Evolutionary conservation across 495 filamentous ascomycete species (phyloP).

Genomic region (Tetracladium marchalianum): DNA sequence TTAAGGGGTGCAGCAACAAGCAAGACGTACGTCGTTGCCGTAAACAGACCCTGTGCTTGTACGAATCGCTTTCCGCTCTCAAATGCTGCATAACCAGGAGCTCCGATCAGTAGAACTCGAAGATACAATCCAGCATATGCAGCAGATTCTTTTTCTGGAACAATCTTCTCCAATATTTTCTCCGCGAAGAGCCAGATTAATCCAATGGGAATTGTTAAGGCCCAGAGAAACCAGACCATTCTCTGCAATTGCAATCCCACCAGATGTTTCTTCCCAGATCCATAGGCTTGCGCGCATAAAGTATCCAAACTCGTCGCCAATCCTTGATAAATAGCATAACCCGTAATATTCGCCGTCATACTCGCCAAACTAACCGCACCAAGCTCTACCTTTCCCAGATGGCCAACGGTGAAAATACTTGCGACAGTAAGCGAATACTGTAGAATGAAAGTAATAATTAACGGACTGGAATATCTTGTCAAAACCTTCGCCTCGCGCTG

Average conservation of each 20-base stretch:
- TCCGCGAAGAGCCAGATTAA: conserved; percentile 48
- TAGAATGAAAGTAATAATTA: conserved; percentile 61
- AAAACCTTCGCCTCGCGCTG: conserved; percentile 68
- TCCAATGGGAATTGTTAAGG: conserved; percentile 52
- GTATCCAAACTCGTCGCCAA: conserved; percentile 63
- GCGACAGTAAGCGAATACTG: conserved; percentile 65
- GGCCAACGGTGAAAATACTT: conserved; percentile 57
- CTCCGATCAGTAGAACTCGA: conserved; percentile 51
- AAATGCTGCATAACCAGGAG: conserved; percentile 59
- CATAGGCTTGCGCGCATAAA: conserved; percentile 66
- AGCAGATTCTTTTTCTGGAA: conserved; percentile 53
- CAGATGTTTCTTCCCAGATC: conserved; percentile 54
- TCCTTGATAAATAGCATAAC: conserved; percentile 61
- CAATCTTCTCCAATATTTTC: conserved; percentile 43
- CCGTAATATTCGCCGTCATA: conserved; percentile 68
- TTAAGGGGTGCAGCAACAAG: conserved; percentile 58
- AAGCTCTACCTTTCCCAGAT: conserved; percentile 50
- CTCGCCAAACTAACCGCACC: conserved; percentile 57
- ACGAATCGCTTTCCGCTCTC: conserved; percentile 63
- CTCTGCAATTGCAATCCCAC: conserved; percentile 64
- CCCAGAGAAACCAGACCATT: conserved; percentile 57
- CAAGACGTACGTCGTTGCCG: conserved; percentile 55
- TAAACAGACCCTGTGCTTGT: conserved; percentile 63
- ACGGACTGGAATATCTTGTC: conserved; percentile 40
- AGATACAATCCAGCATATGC: conserved; percentile 58